Base-by-base conservation (phyloP, 1,284 basidiomycete genomes). In the Malassezia sp. region DNA sequence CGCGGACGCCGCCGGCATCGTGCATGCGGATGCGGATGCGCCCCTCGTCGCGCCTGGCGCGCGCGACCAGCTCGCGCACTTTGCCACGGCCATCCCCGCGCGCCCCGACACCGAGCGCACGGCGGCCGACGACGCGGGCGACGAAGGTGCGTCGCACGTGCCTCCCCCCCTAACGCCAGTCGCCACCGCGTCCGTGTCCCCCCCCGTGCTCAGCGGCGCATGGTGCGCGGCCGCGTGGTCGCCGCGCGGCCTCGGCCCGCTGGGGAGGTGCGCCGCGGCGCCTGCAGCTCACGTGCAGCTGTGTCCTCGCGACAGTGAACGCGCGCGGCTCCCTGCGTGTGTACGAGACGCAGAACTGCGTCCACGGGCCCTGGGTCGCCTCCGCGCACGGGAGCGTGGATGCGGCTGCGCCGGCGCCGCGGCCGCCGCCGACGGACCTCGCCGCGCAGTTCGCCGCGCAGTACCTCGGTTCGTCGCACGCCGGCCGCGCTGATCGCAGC, bases 201-300 rank as follows among this genome's bases (percentile, higher is more conserved):
- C n/a, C 9, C 26, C 31, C 32, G 27, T 27, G 14, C 27, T 38
- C 31, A 28, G 28, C 15, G 40, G 38, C 15, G 39, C 41, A 6
- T 50, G 48, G 48, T 14, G 30, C 24, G 34, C 48, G 7, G 42
- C 37, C 1, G 42, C 37, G 7, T 50, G 48, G 48, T 50, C 48
- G 23, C 48, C 48, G 1, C n/a, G 37, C 0, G 37, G 42, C 4
- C 14, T 45, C 5, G 48, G 47, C 4, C 41, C 47, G 17, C 34
- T 23, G 18, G 35, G 26, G 11, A 38, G 27, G 35, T 37, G 22
- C 21, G 17, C 17, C n/a, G n/a, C n/a, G 18, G 17, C 8, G 10
- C 9, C 8, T 18, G 32, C 9, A 10, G 11, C 32, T 34, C 8
- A n/a, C 35, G 18, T 17, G 21, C 3, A 43, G 32, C 31, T 49